These are phyloP conservation scores for Zymoseptoria crescenta DNA, from an alignment of 2,329 filamentous ascomycete genomes.

Conservation along the genomic window DNA sequence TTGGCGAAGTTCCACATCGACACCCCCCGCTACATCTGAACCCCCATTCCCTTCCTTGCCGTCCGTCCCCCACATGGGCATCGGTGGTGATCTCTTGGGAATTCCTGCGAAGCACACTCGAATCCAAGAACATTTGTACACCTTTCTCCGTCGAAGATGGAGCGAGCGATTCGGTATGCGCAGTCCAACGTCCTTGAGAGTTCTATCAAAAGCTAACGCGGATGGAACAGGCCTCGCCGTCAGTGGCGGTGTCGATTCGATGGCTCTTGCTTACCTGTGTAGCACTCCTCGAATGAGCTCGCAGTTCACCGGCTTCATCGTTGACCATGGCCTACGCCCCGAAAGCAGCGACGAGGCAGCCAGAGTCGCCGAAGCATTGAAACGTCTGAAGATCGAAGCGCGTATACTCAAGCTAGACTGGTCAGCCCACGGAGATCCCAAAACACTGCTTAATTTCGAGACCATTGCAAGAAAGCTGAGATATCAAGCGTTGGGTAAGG, in stretches of 20 bases:
- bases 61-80: not conserved
- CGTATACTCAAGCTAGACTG: constrained; percentile 32
- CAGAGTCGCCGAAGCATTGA: constrained; percentile 36
- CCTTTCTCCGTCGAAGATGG: not conserved
- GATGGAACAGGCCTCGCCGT: constrained; percentile 55
- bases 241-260: constrained; percentile 94
- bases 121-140: not conserved
- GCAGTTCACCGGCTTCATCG: constrained; percentile 48
- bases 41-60: not conserved
- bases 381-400: constrained; percentile 16
- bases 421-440: constrained; percentile 31
- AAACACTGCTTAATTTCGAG: constrained; percentile 60
- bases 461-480: constrained; percentile 64
- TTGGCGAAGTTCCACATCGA: too few relatives aligned
- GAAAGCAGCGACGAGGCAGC: constrained; percentile 49
- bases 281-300: constrained; percentile 30
- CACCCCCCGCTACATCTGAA: too few relatives aligned
- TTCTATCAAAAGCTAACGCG: not conserved
- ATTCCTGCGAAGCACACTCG: not conserved
- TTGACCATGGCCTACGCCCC: constrained; percentile 53
- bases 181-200: not conserved
- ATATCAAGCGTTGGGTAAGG: constrained; percentile 61
- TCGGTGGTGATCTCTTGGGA: not conserved
- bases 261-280: constrained; percentile 79
- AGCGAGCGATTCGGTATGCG: not conserved